Percentiles rank a stretch among this genome's conserved stretches.
These are phyloP conservation scores for Metschnikowia arizonensis DNA, from an alignment of 805 yeast species.

Conservation along the genomic window DNA sequence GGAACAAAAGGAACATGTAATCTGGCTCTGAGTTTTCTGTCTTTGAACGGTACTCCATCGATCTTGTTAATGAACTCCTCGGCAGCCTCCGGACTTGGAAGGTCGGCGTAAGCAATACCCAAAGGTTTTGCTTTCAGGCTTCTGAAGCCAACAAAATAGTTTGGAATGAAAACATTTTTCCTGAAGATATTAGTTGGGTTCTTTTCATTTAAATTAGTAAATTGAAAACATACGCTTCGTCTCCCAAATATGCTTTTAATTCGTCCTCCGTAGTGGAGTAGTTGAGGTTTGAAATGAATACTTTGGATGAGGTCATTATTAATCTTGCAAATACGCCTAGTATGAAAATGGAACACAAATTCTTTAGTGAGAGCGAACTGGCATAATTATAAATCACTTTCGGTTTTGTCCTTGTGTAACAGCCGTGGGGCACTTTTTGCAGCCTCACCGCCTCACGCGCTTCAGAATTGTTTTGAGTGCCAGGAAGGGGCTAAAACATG, in stretches of 20 bases:
- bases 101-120: slow-evolving; percentile 50
- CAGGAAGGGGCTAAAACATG: background rate
- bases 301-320: slow-evolving; percentile 15
- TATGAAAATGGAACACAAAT: background rate
- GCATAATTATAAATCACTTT: slow-evolving; percentile 9
- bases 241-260: slow-evolving; percentile 41
- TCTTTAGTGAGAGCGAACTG: background rate
- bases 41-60: slow-evolving; percentile 27
- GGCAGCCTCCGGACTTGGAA: slow-evolving; percentile 28
- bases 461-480: slow-evolving; percentile 3
- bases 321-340: background rate
- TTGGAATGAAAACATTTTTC: slow-evolving; percentile 48
- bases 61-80: slow-evolving; percentile 24
- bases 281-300: slow-evolving; percentile 53
- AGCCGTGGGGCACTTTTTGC: slow-evolving; percentile 2
- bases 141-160: slow-evolving; percentile 48
- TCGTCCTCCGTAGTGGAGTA: slow-evolving; percentile 52
- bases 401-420: slow-evolving; percentile 9
- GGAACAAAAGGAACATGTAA: slow-evolving; percentile 39
- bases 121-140: slow-evolving; percentile 40
- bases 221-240: slow-evolving; percentile 36
- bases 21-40: slow-evolving; percentile 38
- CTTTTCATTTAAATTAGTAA: background rate
- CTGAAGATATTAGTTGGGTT: slow-evolving; percentile 1
- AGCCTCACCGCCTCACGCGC: slow-evolving; percentile 5